A percentile compares a stretch with the other conserved stretches of the same genome.
Conservation (phyloP, 148 eudicot species). For the Silene latifolia region DNA sequence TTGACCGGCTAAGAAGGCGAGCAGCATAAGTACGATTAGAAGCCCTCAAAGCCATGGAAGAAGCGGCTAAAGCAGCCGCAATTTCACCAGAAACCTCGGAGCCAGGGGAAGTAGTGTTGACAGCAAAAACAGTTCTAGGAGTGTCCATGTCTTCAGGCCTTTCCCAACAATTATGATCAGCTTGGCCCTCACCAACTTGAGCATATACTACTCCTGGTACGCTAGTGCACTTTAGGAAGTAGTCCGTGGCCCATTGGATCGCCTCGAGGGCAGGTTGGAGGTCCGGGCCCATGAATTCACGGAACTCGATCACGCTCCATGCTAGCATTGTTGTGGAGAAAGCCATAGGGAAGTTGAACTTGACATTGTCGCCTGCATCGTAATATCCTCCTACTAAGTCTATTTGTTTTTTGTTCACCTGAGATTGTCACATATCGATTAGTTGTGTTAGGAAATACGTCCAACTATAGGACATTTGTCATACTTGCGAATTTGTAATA, state of each 20-base stretch:
- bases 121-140: conserved; percentile 42
- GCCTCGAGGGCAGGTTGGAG: conserved; percentile 38
- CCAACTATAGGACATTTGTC: too few relatives aligned
- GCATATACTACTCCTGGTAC: conserved; percentile 38
- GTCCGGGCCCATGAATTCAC: conserved; percentile 35
- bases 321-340: conserved; percentile 62
- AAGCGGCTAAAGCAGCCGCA: conserved; percentile 59
- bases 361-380: conserved; percentile 73
- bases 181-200: conserved; percentile 51
- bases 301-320: conserved; percentile 57
- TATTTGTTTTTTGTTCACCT: conserved; percentile 25
- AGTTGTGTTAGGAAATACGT: too few relatives aligned
- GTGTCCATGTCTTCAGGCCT: conserved; percentile 77
- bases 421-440: not conserved
- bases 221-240: conserved; percentile 43
- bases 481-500: too few relatives aligned
- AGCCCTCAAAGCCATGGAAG: conserved; percentile 43
- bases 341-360: conserved; percentile 71
- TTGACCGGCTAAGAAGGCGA: conserved; percentile 43
- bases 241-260: conserved; percentile 55
- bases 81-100: conserved; percentile 62
- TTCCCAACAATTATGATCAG: conserved; percentile 66
- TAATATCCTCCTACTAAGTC: conserved; percentile 68
- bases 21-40: conserved; percentile 35
- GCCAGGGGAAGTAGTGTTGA: conserved; percentile 36